Percentiles rank a stretch among this genome's conserved stretches.
Conservation (phyloP, 495 filamentous ascomycete genomes). For the Tricharina praecox region DNA sequence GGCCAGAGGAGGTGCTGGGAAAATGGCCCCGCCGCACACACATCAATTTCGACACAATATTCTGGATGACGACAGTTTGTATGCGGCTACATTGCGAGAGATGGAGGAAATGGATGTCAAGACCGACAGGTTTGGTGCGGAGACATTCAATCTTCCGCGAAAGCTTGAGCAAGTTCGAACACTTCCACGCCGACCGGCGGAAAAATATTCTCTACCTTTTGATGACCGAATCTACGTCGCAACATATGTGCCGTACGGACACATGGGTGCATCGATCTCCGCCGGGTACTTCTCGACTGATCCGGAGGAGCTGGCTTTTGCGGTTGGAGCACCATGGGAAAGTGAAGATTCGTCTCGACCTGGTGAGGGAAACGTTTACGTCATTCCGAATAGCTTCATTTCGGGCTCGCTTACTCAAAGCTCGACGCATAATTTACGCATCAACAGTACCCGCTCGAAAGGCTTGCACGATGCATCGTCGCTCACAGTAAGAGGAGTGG, state of each 20-base stretch:
- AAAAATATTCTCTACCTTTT: slow-evolving; percentile 5
- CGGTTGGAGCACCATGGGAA: slow-evolving; percentile 20
- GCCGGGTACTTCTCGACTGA: slow-evolving; percentile 5
- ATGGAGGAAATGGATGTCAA: slow-evolving; percentile 7
- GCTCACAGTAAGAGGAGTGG: not conserved
- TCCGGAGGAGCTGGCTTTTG: slow-evolving; percentile 8
- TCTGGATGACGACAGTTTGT: not conserved
- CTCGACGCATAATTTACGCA: slow-evolving; percentile 1
- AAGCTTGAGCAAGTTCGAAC: too few species aligned
- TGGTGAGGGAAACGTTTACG: slow-evolving; percentile 20
- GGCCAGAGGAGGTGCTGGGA: slow-evolving; percentile 18
- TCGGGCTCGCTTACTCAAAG: not conserved
- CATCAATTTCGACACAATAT: not conserved
- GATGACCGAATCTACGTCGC: slow-evolving; percentile 13
- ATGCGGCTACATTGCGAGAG: not conserved
- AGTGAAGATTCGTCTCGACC: slow-evolving; percentile 17
- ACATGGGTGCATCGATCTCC: slow-evolving; percentile 18
- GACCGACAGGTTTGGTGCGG: slow-evolving; percentile 16
- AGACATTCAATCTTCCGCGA: slow-evolving; percentile 16
- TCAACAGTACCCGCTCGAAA: not conserved
- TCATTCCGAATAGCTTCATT: slow-evolving; percentile 16
- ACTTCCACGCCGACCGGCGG: too few species aligned
- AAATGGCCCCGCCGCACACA: not conserved
- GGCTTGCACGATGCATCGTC: not conserved
- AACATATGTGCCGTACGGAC: slow-evolving; percentile 19